These are phyloP conservation scores for Euphorbia pulcherrima DNA, from an alignment of 345 rosid species.

Conservation along the genomic window DNA sequence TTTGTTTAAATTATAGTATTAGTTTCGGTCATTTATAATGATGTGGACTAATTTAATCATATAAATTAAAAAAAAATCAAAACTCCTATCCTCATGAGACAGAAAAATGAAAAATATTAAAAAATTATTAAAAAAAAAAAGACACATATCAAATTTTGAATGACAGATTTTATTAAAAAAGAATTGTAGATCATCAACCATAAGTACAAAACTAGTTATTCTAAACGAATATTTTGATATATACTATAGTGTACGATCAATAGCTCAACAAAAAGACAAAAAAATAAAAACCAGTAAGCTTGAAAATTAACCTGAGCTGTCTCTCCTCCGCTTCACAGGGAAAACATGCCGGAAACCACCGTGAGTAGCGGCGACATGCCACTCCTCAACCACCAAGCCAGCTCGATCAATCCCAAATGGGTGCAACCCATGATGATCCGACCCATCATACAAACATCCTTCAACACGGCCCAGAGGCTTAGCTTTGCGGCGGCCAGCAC, in stretches of 20 bases:
- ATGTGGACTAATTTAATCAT: not conserved
- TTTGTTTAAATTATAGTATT: too few relatives aligned
- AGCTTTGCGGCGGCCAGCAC: constrained; percentile 86
- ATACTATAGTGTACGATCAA: not conserved
- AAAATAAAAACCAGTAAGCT: constrained; percentile 34
- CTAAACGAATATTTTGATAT: too few relatives aligned
- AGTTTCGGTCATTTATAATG: not conserved
- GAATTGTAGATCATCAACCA: too few relatives aligned
- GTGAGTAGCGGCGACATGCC: constrained; percentile 40
- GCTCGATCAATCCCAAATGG: constrained; percentile 41
- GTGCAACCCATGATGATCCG: constrained; percentile 36
- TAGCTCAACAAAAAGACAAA: not conserved
- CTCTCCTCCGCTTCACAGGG: constrained; percentile 61
- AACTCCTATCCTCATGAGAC: not conserved
- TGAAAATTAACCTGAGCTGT: constrained; percentile 40
- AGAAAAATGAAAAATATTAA: too few relatives aligned
- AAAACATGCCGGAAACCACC: constrained; percentile 56
- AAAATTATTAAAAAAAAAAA: too few relatives aligned
- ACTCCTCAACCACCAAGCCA: constrained; percentile 49
- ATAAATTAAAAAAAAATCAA: not conserved
- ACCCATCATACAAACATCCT: constrained; percentile 37
- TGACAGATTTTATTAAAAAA: too few relatives aligned
- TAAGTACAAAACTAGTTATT: too few relatives aligned
- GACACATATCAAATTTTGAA: too few relatives aligned
- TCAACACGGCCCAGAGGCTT: constrained; percentile 57